Evolutionary conservation across 129 eudicot genomes (phyloP).

Genomic region (Chrysanthemum seticuspe): DNA sequence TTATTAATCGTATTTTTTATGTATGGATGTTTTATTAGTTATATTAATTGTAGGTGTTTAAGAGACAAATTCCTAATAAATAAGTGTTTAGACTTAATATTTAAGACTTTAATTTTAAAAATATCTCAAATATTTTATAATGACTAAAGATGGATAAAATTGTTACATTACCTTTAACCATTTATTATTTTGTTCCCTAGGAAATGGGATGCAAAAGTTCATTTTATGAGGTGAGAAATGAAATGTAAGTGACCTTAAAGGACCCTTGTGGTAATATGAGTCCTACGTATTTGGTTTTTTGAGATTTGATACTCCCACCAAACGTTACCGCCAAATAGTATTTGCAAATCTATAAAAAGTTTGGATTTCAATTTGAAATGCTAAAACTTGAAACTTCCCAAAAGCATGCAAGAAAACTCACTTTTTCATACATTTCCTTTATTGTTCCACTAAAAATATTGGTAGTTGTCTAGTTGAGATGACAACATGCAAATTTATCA

Average conservation of each 20-base stretch:
- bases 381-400: background rate
- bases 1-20: no score
- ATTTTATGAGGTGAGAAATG: slow-evolving; percentile 15
- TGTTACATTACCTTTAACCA: no score
- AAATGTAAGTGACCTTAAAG: slow-evolving; percentile 11
- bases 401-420: slow-evolving; percentile 11
- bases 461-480: background rate
- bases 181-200: no score
- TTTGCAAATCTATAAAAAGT: slow-evolving; percentile 13
- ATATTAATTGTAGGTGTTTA: no score
- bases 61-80: no score
- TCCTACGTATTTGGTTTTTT: slow-evolving; percentile 23
- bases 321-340: slow-evolving; percentile 72
- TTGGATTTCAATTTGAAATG: slow-evolving; percentile 19
- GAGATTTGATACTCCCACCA: slow-evolving; percentile 47
- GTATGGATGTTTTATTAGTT: no score
- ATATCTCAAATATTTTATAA: no score
- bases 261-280: background rate
- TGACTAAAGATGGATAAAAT: no score
- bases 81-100: no score
- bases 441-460: background rate
- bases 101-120: no score
- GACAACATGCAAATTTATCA: no score
- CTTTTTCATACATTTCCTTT: slow-evolving; percentile 26
- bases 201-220: slow-evolving; percentile 5